A percentile compares a stretch with the other conserved stretches of the same genome.
Conservation (phyloP, 306 rosid genomes). For the Corylus avellana region DNA sequence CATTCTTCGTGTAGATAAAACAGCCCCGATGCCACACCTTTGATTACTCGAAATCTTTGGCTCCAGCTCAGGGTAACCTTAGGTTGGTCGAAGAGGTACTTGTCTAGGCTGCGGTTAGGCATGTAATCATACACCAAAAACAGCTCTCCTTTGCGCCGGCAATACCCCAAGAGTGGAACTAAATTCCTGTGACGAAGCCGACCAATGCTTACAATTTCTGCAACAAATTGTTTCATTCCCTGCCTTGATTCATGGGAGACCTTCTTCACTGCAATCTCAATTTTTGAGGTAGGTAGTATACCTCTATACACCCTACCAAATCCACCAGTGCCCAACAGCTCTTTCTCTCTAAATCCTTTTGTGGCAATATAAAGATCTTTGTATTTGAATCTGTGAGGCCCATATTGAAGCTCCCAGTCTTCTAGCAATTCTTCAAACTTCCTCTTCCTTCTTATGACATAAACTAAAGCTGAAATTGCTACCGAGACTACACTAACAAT, state of each 20-base stretch:
- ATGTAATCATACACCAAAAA: constrained; percentile 38
- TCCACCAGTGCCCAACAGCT: constrained; percentile 35
- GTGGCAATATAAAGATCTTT: constrained; percentile 40
- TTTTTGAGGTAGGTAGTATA: constrained; percentile 17
- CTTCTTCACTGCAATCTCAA: constrained; percentile 35
- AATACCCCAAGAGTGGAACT: constrained; percentile 35
- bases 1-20: constrained; percentile 36
- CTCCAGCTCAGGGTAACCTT: constrained; percentile 26
- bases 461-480: constrained; percentile 16
- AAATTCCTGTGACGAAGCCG: constrained; percentile 37
- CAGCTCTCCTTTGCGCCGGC: constrained; percentile 34
- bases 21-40: constrained; percentile 36
- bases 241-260: too few species aligned
- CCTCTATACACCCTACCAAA: constrained; percentile 42
- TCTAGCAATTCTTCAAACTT: constrained; percentile 34
- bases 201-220: constrained; percentile 30
- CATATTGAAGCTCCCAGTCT: constrained; percentile 44
- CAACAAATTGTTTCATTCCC: too few species aligned
- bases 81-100: constrained; percentile 23
- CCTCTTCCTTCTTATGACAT: constrained; percentile 29
- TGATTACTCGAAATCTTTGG: constrained; percentile 34
- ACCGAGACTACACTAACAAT: neutral
- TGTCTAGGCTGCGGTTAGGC: constrained; percentile 47
- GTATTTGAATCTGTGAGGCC: constrained; percentile 42
- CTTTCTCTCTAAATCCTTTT: constrained; percentile 38